phyloP scores from a whole-genome alignment of 768 basidiomycete species.

The Macrolepiota albuminosa region DNA sequence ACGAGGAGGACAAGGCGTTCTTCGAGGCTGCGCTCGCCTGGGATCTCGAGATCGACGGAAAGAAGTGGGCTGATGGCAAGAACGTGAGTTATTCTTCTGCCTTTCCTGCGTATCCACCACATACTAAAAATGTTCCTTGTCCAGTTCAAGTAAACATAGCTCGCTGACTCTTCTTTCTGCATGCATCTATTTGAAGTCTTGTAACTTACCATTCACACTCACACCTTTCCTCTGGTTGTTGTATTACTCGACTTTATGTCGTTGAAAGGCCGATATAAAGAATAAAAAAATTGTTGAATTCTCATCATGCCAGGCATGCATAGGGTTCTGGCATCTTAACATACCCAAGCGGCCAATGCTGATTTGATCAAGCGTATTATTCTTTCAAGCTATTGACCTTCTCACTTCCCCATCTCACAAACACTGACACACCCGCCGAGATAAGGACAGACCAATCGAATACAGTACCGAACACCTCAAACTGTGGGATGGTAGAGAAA shows the following conservation, averaged over 20 bases:
- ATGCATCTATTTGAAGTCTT: not conserved
- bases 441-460: conserved; percentile 73
- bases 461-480: conserved; percentile 65
- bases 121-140: not conserved
- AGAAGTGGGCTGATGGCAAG: conserved; percentile 90
- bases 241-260: conserved; percentile 2
- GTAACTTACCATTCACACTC: conserved; percentile 3
- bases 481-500: conserved; percentile 69
- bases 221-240: conserved; percentile 2
- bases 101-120: conserved; percentile 6
- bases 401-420: conserved; percentile 53
- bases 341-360: not conserved
- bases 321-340: no score
- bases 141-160: conserved; percentile 30
- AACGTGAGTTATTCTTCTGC: conserved; percentile 55
- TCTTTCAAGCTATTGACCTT: conserved; percentile 32
- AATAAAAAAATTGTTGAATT: conserved; percentile 4
- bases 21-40: conserved; percentile 92
- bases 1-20: conserved; percentile 77
- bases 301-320: no score
- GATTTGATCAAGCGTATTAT: not conserved
- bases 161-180: not conserved
- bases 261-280: conserved; percentile 2
- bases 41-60: conserved; percentile 87
- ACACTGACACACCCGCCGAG: conserved; percentile 44